Base-by-base conservation (phyloP, 2,329 filamentous ascomycete genomes). In the Ceratocystis colombiana region DNA sequence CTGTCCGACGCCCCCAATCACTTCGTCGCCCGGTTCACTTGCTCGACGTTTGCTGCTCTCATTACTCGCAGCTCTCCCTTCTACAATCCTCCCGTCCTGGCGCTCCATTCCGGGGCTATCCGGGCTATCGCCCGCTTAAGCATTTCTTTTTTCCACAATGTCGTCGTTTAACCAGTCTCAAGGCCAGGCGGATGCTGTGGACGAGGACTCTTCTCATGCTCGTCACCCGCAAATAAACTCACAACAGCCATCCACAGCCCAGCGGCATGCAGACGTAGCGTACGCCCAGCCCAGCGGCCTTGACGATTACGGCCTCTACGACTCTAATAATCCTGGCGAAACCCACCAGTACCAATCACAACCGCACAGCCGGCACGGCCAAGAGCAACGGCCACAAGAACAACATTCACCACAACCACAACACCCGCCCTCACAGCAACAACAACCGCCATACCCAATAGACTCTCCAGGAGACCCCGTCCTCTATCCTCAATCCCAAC, bases 61-160 rank as follows among this genome's bases (percentile, higher is more conserved):
- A 53, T 41, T 57, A 45, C 45, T 64, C 20, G 55, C 53, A 20
- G 48, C 67, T 50, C 64, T 68, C 67, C 67, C 64, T 68, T 64
- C 15, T 62, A 45, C 67, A 68, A 68, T 68, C 67, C 64, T 64
- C 63, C 64, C 61, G 67, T 64, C 17, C 61, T 68, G 67, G 67
- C 64, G 64, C 64, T 66, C 64, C 64, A 68, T 66, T 68, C 64
- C 67, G 64, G 67, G 64, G 67, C 67, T 68, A 64, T 68, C 41
- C 67, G 67, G 67, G 67, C 64, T 48, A 66, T 55, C 64, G 67
- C 67, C 67, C 67, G 67, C 59, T 41, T 68, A 68, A 66, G 63
- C 46, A 64, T 64, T 61, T 62, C 45, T 67, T 65, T 48, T 62
- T 41, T 41, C 10, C 62, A 62, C 62, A 4, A 67, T 67, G 66